Evolutionary conservation across 208 protist species (phyloP), one percentile per base, ranked within the genome.

Genomic region (Trypanosoma theileri): DNA sequence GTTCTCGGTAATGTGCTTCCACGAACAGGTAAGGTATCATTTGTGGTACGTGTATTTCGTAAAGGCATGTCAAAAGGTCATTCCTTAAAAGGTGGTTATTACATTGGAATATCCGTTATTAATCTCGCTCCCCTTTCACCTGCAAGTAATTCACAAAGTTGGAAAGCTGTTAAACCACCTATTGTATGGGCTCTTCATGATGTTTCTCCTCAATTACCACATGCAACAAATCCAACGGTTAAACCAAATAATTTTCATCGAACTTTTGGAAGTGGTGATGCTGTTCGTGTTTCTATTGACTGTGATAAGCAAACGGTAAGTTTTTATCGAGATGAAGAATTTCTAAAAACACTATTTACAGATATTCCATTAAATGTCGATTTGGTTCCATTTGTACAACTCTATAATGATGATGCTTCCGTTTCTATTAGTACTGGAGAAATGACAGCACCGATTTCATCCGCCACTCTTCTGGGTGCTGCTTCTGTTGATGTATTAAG

Each of bases 161-260:
- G 91, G 91, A 94, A 95, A 75, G 73, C 86, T 1, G 77, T 85
- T 41, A 93, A 90, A 68, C 91, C 91, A 19, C 91, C 91, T 19
- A 76, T 92, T 60, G 91, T 96, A 14, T 96, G 91, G 91, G 91
- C 91, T 0, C 77, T 96, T 53, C 91, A 96, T 69, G 91, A 96
- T 75, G 89, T 84, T 14, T 92, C 91, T 6, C 91, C 91, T 52
- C 91, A 96, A 75, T 80, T 96, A 42, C 78, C 88, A 31, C 86
- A 96, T 69, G 91, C 91, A 24, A 91, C 88, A 28, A 96, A 96
- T 73, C 91, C 91, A 21, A 91, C 87, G 6, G 89, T 96, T 46
- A 91, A 86, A 77, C 75, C 85, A 35, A 96, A 96, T 79, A 90
- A 87, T 73, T 96, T 95, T 66, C 82, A 94, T 69, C 84, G 91